phyloP scores from a whole-genome alignment of 768 basidiomycete genomes.

The Lentinus tigrinus region DNA sequence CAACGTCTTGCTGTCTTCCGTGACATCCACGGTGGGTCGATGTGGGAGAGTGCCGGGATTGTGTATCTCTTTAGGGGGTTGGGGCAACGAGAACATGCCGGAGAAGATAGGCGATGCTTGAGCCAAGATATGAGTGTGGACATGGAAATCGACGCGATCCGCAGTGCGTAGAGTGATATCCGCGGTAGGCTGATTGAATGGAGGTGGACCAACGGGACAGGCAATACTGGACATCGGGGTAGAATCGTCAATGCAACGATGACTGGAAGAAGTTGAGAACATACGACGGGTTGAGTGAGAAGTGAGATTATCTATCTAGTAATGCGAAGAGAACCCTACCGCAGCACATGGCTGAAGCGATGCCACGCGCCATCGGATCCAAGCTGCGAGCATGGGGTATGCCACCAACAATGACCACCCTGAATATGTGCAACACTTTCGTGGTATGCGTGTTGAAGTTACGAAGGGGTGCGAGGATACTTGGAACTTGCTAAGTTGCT shows the following conservation, averaged over 20 bases:
- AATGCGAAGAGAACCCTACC: no score
- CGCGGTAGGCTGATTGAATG: slow-evolving; percentile 46
- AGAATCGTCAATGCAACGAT: not conserved
- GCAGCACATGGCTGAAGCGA: no score
- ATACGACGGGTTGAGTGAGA: no score
- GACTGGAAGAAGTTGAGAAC: no score
- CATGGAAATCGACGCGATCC: slow-evolving; percentile 48
- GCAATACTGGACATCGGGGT: not conserved
- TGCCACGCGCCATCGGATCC: no score
- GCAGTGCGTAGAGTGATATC: slow-evolving; percentile 51
- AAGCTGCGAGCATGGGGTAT: no score
- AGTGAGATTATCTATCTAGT: no score
- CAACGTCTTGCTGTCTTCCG: slow-evolving; percentile 27
- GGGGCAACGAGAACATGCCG: slow-evolving; percentile 53
- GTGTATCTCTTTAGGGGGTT: slow-evolving; percentile 22
- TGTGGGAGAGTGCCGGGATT: not conserved
- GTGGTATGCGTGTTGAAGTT: no score
- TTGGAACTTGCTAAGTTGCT: no score
- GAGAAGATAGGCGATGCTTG: slow-evolving; percentile 59
- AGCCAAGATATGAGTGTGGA: slow-evolving; percentile 54
- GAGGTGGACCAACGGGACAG: not conserved
- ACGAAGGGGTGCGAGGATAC: no score
- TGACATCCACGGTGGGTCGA: slow-evolving; percentile 25
- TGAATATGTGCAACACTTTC: no score
- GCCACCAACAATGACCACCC: no score